Evolutionary conservation across 306 rosid species (phyloP).

Genomic region (Acacia melanoxylon): DNA sequence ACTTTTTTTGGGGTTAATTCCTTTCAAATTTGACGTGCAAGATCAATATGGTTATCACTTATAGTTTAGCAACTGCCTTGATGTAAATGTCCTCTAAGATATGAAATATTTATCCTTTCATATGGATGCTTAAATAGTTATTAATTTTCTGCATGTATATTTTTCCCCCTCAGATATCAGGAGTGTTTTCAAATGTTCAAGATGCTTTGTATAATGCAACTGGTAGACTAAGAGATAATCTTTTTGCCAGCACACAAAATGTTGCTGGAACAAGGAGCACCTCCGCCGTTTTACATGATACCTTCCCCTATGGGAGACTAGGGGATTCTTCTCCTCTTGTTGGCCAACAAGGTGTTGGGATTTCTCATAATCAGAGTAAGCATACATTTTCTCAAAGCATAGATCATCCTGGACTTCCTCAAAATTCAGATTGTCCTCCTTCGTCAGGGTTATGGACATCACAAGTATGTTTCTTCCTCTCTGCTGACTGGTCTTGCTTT

Average conservation of each 20-base stretch:
- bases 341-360: conserved; percentile 35
- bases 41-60: not conserved
- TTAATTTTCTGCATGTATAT: conserved; percentile 21
- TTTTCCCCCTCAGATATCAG: conserved; percentile 64
- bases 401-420: conserved; percentile 54
- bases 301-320: conserved; percentile 48
- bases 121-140: conserved; percentile 18
- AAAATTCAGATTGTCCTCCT: conserved; percentile 44
- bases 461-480: conserved; percentile 47
- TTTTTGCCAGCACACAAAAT: conserved; percentile 50
- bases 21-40: not conserved
- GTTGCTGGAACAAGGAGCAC: conserved; percentile 49
- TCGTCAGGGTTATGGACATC: conserved; percentile 59
- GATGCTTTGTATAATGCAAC: conserved; percentile 83
- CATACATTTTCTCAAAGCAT: conserved; percentile 52
- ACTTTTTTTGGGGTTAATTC: not conserved
- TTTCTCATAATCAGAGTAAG: conserved; percentile 34
- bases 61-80: not conserved
- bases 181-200: conserved; percentile 77
- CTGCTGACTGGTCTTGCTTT: conserved; percentile 24
- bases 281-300: conserved; percentile 30
- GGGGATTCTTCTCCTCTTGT: conserved; percentile 48
- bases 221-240: conserved; percentile 76
- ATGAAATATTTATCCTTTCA: not conserved
- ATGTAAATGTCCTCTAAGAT: not conserved